Base-by-base conservation (phyloP, 208 protist genomes). In the Leishmania turanica region DNA sequence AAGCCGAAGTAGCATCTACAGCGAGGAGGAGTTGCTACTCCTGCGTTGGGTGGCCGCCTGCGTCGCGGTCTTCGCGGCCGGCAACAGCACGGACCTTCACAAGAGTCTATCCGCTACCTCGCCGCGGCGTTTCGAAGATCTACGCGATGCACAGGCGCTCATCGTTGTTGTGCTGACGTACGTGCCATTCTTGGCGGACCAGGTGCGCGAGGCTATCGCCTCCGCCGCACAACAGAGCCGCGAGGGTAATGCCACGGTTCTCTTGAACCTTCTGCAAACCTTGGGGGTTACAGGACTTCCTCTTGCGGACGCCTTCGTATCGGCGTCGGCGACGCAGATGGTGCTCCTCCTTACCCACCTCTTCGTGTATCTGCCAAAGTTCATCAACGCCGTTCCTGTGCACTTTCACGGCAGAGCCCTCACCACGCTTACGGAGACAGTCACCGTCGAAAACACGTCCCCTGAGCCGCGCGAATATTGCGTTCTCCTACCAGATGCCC, bases 1-100 rank as follows among this genome's bases (percentile, higher is more conserved):
- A 31, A 73, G 64, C 37, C 80, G 81, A 45, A 97, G 92, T 84
- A 97, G 98, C 88, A 81, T 98, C 21, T 98, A 97, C 88, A 97
- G 92, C 72, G 45, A 88, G 21, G 80, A 93, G 56, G 97, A 99
- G 85, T 83, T 84, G 56, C 49, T 97, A 37, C 84, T 99, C 40
- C 87, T 99, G 58, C 83, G 87, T 27, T 99, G 97, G 96, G 80
- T 79, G 70, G 75, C 58, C 56, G 89, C 79, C 88, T 95, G 83
- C 37, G 85, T 66, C 47, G 62, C 11, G 51, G 80, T 75, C 62
- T 86, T 84, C 60, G 85, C 66, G 42, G 78, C 81, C 0, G 77
- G 79, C 45, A 84, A 70, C 49, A 53, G 42, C 69, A 47, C 60
- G 15, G 75, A 79, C 51, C 60, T 87, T 60, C 66, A 72, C 34